A percentile compares a stretch with the other conserved stretches of the same genome.
These are phyloP conservation scores for Sideroxylon spinosum DNA, from an alignment of 179 eudicot species.

Conservation along the genomic window DNA sequence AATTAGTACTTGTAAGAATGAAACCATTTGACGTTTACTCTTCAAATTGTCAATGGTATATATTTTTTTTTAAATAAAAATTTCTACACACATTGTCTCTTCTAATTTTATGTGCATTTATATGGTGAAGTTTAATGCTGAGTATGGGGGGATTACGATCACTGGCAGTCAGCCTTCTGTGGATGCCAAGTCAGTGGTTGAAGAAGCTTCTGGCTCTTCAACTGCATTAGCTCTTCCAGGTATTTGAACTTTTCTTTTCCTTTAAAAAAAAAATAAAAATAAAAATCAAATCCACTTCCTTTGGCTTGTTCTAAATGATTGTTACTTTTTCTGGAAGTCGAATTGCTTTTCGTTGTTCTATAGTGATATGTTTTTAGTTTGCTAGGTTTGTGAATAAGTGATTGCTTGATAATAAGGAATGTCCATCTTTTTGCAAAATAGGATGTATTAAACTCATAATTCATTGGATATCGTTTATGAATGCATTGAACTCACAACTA, in stretches of 20 bases:
- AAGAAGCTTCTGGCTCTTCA: conserved; percentile 41
- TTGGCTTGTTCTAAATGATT: no score
- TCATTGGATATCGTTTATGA: no score
- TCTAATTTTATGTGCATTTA: conserved; percentile 7
- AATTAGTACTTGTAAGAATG: background rate
- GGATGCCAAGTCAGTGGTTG: conserved; percentile 26
- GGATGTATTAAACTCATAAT: no score
- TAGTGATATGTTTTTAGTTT: no score
- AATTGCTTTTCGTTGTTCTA: no score
- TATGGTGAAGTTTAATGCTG: conserved; percentile 49
- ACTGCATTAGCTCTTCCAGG: conserved; percentile 77
- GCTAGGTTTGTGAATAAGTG: no score
- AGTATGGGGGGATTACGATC: conserved; percentile 59
- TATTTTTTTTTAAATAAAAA: background rate
- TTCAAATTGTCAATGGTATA: background rate
- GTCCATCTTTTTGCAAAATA: no score
- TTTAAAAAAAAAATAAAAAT: background rate
- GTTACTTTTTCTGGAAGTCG: no score
- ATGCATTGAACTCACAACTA: no score
- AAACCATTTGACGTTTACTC: background rate
- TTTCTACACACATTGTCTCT: background rate
- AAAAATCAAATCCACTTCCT: no score
- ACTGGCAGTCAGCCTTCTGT: conserved; percentile 29
- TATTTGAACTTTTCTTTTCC: conserved; percentile 19
- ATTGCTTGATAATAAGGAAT: no score